A percentile compares a stretch with the other conserved stretches of the same genome.
These are phyloP conservation scores for Xerocomellus intermedius DNA, from an alignment of 768 basidiomycete genomes.

Conservation along the genomic window DNA sequence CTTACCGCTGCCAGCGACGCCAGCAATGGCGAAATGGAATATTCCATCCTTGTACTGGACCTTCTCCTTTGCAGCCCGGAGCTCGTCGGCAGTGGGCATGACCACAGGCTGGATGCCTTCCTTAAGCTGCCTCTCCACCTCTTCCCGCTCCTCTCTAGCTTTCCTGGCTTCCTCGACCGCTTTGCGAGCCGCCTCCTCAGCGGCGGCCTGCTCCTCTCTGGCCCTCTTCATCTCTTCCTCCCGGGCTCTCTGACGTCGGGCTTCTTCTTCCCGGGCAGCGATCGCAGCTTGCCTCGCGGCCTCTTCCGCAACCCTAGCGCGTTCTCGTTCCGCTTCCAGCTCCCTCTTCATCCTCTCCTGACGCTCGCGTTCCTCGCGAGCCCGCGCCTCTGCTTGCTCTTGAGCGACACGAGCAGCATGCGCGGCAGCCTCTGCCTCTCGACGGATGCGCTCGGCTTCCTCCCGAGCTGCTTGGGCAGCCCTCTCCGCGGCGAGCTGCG, in stretches of 20 bases:
- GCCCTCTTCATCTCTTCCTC: conserved; percentile 20
- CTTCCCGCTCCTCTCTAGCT: conserved; percentile 20
- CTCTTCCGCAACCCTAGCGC: conserved; percentile 18
- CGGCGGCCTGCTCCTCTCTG: conserved; percentile 18
- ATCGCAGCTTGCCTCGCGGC: conserved; percentile 23
- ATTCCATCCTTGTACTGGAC: conserved; percentile 28
- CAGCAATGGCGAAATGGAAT: conserved; percentile 33
- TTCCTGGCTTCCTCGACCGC: conserved; percentile 24
- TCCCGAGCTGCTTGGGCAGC: conserved; percentile 23
- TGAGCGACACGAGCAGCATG: conserved; percentile 23
- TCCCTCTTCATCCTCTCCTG: conserved; percentile 16
- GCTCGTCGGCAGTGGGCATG: conserved; percentile 29
- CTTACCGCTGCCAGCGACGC: conserved; percentile 31
- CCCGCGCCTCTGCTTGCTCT: conserved; percentile 25
- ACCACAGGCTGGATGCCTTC: conserved; percentile 31
- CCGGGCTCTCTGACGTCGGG: conserved; percentile 17
- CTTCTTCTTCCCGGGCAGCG: conserved; percentile 26
- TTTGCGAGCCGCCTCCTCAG: conserved; percentile 24
- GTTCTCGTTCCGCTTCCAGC: conserved; percentile 23
- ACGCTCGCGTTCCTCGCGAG: conserved; percentile 23
- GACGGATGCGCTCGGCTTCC: conserved; percentile 25
- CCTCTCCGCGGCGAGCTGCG: conserved; percentile 19
- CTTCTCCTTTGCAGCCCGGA: conserved; percentile 23
- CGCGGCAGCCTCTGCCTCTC: conserved; percentile 20
- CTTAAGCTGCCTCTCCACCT: conserved; percentile 22